Evolutionary conservation across 148 eudicot species (phyloP), one percentile per base, ranked within the genome.

Genomic region (Fagopyrum tataricum): DNA sequence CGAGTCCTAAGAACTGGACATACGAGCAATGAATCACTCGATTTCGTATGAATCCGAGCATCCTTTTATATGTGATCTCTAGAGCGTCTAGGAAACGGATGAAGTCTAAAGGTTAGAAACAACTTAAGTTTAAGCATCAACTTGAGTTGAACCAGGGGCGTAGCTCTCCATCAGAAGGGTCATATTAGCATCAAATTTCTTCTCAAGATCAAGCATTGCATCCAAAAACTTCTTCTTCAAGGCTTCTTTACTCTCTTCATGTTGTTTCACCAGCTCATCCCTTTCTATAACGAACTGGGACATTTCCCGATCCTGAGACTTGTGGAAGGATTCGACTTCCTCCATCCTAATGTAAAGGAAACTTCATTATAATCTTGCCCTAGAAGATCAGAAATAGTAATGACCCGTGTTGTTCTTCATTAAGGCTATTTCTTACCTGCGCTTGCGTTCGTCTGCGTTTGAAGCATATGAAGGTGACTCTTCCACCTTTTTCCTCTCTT

Each of bases 81-180:
- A 53, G 59, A 18, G 8, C n/a, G 18, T 49, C 55, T 49, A 49
- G 17, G 18, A 49, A 18, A 49, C 6, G 14, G n/a, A 49, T 49
- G 20, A 49, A 49, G 49, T 11, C 49, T 11, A 46, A 46, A 46
- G 55, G 55, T 49, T 49, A 49, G 55, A 12, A n/a, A 15, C 55
- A 14, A 49, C 15, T 18, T 31, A 31, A 31, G 37, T 31, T 31
- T 64, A 64, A 31, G 69, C 69, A 64, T 64, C 69, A 31, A 20
- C 69, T 14, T 37, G 12, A 43, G 69, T 64, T 2, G 69, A 64
- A 64, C 69, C 69, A 4, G 89, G 88, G 13, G 78, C 73, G 84
- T 85, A 90, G 55, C 87, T 84, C n/a, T 70, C 79, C 89, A 92
- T 85, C 40, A 92, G 86, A 72, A 75, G 73, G 46, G 84, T 75